Conservation (phyloP, 2,329 filamentous ascomycete genomes). For the Macrophomina tecta region DNA sequence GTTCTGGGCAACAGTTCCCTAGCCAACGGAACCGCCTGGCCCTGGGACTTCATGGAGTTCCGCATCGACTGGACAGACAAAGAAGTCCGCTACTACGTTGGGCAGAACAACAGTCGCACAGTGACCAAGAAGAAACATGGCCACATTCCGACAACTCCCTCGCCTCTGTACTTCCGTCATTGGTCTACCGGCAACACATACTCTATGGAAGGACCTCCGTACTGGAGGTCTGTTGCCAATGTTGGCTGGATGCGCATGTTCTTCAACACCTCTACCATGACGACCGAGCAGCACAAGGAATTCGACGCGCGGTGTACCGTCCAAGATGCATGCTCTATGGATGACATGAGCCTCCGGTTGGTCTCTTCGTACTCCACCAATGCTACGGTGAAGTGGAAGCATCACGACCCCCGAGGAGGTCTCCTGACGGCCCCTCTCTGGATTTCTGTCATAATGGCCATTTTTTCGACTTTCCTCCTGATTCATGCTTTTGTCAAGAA, state of each 20-base stretch:
- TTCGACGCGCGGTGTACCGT: slow-evolving; percentile 41
- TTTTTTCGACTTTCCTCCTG: slow-evolving; percentile 38
- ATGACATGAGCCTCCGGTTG: slow-evolving; percentile 43
- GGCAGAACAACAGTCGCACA: slow-evolving; percentile 43
- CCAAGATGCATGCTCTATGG: slow-evolving; percentile 43
- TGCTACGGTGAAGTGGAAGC: slow-evolving; percentile 40
- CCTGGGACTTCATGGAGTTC: slow-evolving; percentile 55
- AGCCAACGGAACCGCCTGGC: slow-evolving; percentile 41
- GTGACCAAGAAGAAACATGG: slow-evolving; percentile 42
- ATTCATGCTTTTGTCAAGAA: slow-evolving; percentile 40
- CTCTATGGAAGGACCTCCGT: slow-evolving; percentile 54
- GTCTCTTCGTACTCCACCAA: slow-evolving; percentile 37
- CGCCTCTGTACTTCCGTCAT: slow-evolving; percentile 53
- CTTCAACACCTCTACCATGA: slow-evolving; percentile 56
- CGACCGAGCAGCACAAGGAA: slow-evolving; percentile 35
- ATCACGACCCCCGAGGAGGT: slow-evolving; percentile 34
- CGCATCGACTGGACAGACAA: slow-evolving; percentile 56
- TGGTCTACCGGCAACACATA: slow-evolving; percentile 55
- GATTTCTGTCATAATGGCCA: slow-evolving; percentile 40
- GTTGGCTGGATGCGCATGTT: slow-evolving; percentile 56
- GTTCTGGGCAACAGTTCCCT: slow-evolving; percentile 38
- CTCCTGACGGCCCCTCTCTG: slow-evolving; percentile 41
- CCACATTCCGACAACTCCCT: slow-evolving; percentile 49
- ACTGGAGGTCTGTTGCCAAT: slow-evolving; percentile 47
- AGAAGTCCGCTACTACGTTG: slow-evolving; percentile 52